These are phyloP conservation scores for Mortierella sp. DNA, from an alignment of 371 early-diverging fungal species.

Conservation along the genomic window DNA sequence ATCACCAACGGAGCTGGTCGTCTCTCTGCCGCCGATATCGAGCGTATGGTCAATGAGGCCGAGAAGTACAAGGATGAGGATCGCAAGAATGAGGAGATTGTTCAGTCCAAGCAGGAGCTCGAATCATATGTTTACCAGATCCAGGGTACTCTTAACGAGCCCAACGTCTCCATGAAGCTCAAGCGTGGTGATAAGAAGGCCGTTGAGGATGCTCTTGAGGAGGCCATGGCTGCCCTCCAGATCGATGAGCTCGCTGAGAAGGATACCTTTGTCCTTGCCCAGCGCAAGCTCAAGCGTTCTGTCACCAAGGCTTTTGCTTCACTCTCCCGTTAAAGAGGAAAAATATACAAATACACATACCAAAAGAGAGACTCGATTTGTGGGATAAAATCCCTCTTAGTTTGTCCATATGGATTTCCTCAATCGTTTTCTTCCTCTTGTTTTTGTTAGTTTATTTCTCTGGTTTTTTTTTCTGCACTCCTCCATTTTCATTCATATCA, in stretches of 20 bases:
- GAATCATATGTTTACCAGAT: slow-evolving; percentile 91
- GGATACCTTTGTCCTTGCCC: slow-evolving; percentile 59
- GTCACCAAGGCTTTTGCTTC: background rate
- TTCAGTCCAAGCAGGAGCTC: slow-evolving; percentile 89
- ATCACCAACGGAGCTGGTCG: slow-evolving; percentile 94
- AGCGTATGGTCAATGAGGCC: slow-evolving; percentile 39
- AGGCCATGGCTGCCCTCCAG: slow-evolving; percentile 76
- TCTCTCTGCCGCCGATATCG: slow-evolving; percentile 90
- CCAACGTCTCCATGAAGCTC: slow-evolving; percentile 82
- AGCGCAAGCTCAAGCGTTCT: slow-evolving; percentile 1
- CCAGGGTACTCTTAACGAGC: slow-evolving; percentile 85
- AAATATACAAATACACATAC: background rate
- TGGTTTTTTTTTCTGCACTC: background rate
- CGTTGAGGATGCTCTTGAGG: slow-evolving; percentile 85
- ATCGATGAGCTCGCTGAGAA: slow-evolving; percentile 82
- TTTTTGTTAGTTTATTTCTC: background rate
- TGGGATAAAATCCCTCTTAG: background rate
- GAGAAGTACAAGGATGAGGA: slow-evolving; percentile 79
- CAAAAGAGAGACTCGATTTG: background rate
- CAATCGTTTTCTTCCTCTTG: background rate
- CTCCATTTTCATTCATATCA: slow-evolving; percentile 2
- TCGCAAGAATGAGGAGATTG: slow-evolving; percentile 81
- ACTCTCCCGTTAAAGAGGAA: background rate
- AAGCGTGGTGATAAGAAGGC: slow-evolving; percentile 88
- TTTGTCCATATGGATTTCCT: slow-evolving; percentile 2